Percentiles rank a stretch among this genome's conserved stretches.
Conservation (phyloP, 768 basidiomycete species). For the Cantharellus anzutake region DNA sequence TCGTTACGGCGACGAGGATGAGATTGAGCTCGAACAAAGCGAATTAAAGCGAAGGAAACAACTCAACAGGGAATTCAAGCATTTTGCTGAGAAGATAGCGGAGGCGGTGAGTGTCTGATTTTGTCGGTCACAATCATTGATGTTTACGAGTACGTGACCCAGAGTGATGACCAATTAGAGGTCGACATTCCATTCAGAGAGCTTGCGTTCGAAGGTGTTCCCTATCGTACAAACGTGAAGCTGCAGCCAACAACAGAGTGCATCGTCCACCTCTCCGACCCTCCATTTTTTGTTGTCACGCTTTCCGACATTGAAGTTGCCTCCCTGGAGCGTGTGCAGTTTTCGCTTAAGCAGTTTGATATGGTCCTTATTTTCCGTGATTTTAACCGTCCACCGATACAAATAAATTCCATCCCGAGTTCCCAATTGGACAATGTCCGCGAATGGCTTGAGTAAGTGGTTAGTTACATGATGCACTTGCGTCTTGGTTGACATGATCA, state of each 20-base stretch:
- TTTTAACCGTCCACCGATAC: conserved; percentile 77
- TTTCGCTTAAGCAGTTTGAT: conserved; percentile 91
- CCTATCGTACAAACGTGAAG: conserved; percentile 84
- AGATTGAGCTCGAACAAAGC: conserved; percentile 96
- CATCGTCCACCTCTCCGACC: conserved; percentile 84
- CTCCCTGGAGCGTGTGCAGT: conserved; percentile 91
- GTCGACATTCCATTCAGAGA: conserved; percentile 96
- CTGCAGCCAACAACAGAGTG: conserved; percentile 95
- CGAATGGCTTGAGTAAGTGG: conserved; percentile 89
- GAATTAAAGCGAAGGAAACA: conserved; percentile 77
- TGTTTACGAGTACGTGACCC: conserved; percentile 13
- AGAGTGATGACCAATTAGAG: conserved; percentile 72
- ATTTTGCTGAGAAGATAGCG: conserved; percentile 81
- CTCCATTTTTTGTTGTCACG: conserved; percentile 91
- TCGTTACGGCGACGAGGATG: conserved; percentile 95
- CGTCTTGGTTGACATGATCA: background rate
- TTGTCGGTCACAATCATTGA: background rate
- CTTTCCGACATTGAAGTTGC: conserved; percentile 91
- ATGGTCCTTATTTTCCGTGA: conserved; percentile 95
- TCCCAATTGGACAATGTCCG: conserved; percentile 90
- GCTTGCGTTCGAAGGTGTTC: conserved; percentile 91
- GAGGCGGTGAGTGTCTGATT: conserved; percentile 45
- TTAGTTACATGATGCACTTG: background rate
- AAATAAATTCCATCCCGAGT: conserved; percentile 91
- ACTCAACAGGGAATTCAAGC: conserved; percentile 86